Percentiles rank a stretch among this genome's conserved stretches.
Evolutionary conservation across 2,329 filamentous ascomycete species (phyloP).

Genomic region (Xylariaceae sp.): DNA sequence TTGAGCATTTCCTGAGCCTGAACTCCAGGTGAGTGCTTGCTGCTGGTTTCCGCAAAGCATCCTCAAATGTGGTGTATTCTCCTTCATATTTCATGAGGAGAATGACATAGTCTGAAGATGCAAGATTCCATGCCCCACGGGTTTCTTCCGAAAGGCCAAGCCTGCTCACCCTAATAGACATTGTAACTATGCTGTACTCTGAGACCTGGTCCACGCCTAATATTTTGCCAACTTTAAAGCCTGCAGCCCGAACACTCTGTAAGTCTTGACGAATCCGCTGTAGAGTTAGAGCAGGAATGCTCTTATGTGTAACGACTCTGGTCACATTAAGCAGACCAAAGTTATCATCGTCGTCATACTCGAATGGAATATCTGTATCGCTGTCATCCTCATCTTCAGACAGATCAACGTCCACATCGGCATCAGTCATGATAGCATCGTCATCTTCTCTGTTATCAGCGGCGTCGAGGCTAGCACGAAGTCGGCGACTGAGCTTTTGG

Average conservation of each 20-base stretch:
- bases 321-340: slow-evolving; percentile 40
- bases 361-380: slow-evolving; percentile 25
- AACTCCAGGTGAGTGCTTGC: slow-evolving; percentile 54
- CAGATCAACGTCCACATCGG: slow-evolving; percentile 24
- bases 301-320: background rate
- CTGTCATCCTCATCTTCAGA: slow-evolving; percentile 30
- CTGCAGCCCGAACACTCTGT: slow-evolving; percentile 62
- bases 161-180: slow-evolving; percentile 73
- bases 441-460: slow-evolving; percentile 35
- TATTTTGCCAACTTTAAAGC: slow-evolving; percentile 72
- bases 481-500: slow-evolving; percentile 38
- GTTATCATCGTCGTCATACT: slow-evolving; percentile 40
- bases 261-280: slow-evolving; percentile 66
- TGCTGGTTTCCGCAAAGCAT: slow-evolving; percentile 52
- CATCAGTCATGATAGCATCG: background rate
- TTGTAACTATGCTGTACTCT: slow-evolving; percentile 58
- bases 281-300: slow-evolving; percentile 12
- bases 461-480: slow-evolving; percentile 32
- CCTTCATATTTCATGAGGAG: slow-evolving; percentile 69
- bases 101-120: slow-evolving; percentile 71
- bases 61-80: slow-evolving; percentile 66
- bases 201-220: slow-evolving; percentile 51
- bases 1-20: slow-evolving; percentile 71
- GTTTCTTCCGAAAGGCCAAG: slow-evolving; percentile 77
- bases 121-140: slow-evolving; percentile 77